These are phyloP conservation scores for Fulvia fulva DNA, from an alignment of 2,329 filamentous ascomycete genomes.

Conservation along the genomic window DNA sequence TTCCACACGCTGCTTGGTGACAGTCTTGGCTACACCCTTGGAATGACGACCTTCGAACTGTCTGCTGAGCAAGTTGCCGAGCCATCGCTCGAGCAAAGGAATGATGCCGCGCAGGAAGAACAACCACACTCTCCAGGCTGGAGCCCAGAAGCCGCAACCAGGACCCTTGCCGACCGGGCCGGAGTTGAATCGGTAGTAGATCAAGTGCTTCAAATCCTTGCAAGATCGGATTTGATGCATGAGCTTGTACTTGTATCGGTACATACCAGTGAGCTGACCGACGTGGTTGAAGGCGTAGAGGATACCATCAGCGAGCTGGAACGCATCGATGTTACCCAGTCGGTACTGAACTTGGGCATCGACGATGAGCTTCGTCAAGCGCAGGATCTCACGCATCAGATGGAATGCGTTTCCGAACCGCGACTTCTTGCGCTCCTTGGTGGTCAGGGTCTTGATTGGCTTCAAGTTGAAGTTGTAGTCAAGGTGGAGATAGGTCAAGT, in stretches of 20 bases:
- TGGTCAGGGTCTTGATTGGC: slow-evolving; percentile 96
- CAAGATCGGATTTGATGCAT: slow-evolving; percentile 99
- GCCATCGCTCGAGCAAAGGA: slow-evolving; percentile 91
- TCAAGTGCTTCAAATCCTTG: slow-evolving; percentile 97
- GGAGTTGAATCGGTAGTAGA: slow-evolving; percentile 98
- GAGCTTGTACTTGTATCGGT: slow-evolving; percentile 99
- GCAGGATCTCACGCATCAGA: slow-evolving; percentile 94
- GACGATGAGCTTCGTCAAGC: slow-evolving; percentile 94
- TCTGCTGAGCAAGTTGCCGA: slow-evolving; percentile 91
- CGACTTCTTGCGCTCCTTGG: slow-evolving; percentile 98
- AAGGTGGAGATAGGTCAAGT: slow-evolving; percentile 94
- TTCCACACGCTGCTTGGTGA: slow-evolving; percentile 97
- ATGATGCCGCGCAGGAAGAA: slow-evolving; percentile 99
- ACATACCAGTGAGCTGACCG: slow-evolving; percentile 97
- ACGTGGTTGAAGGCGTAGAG: slow-evolving; percentile 99
- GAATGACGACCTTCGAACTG: slow-evolving; percentile 98
- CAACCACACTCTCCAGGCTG: slow-evolving; percentile 96
- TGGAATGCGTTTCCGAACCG: slow-evolving; percentile 99
- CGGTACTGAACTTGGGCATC: slow-evolving; percentile 98
- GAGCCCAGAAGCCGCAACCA: slow-evolving; percentile 98
- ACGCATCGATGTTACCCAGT: slow-evolving; percentile 95
- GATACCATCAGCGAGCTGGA: slow-evolving; percentile 96
- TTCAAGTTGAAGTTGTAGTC: slow-evolving; percentile 99
- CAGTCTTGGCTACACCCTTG: slow-evolving; percentile 97
- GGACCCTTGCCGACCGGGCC: slow-evolving; percentile 95